Percentiles rank a stretch among this genome's conserved stretches.
These are phyloP conservation scores for Helicosporidium sp. DNA, from an alignment of 139 green algal species.

Conservation along the genomic window DNA sequence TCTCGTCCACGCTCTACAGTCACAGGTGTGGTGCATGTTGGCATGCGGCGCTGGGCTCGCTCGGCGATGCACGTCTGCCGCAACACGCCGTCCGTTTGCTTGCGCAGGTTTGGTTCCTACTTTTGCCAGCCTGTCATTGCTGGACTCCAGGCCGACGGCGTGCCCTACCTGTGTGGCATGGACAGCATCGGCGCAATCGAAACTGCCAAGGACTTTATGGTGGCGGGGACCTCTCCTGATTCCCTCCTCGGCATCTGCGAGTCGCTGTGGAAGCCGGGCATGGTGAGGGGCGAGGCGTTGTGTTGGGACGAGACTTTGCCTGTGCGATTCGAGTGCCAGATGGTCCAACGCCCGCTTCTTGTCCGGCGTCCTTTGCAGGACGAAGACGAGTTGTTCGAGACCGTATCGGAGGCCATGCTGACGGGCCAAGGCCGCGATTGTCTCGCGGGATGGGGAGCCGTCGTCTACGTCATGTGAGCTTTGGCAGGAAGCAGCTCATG, in stretches of 20 bases:
- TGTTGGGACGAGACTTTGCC: too few species aligned
- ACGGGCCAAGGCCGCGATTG: slow-evolving; percentile 79
- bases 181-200: slow-evolving; percentile 88
- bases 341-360: too few species aligned
- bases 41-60: too few species aligned
- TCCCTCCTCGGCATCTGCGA: slow-evolving; percentile 93
- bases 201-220: slow-evolving; percentile 88
- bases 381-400: slow-evolving; percentile 94
- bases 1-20: slow-evolving; percentile 88
- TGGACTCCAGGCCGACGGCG: slow-evolving; percentile 70
- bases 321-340: too few species aligned
- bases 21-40: too few species aligned
- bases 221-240: slow-evolving; percentile 70
- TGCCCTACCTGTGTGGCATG: slow-evolving; percentile 83
- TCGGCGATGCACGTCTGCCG: too few species aligned
- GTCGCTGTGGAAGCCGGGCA: slow-evolving; percentile 68
- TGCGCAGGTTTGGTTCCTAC: slow-evolving; percentile 65
- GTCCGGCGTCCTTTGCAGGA: too few species aligned
- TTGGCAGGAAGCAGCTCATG: not conserved
- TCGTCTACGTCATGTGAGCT: slow-evolving; percentile 73
- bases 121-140: slow-evolving; percentile 78
- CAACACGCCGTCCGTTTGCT: too few species aligned
- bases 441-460: slow-evolving; percentile 81
- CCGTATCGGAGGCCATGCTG: slow-evolving; percentile 72
- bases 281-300: too few species aligned